Evolutionary conservation across 371 early-diverging fungal genomes (phyloP).

Genomic region (Haplosporangium sp.): DNA sequence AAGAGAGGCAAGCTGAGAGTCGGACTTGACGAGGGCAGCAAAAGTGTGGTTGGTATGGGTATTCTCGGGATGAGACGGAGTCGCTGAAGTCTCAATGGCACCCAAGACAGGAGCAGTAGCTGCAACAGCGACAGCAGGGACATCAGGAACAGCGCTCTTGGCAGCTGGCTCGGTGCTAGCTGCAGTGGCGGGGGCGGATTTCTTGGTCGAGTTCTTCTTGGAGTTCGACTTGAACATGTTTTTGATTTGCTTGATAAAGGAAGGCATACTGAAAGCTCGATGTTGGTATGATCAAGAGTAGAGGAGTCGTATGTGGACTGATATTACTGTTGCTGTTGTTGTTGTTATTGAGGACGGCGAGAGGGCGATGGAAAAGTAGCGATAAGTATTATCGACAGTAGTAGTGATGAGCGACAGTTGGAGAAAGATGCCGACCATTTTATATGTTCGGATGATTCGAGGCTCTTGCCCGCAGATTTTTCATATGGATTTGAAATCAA

Average conservation of each 20-base stretch:
- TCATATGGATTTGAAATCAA: too few relatives aligned
- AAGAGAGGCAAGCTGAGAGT: conserved; percentile 50
- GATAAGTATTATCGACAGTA: too few relatives aligned
- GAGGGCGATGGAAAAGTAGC: too few relatives aligned
- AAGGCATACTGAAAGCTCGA: conserved; percentile 35
- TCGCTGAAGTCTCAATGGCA: background rate
- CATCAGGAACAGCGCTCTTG: conserved; percentile 12
- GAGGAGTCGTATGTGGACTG: background rate
- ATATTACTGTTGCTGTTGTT: too few relatives aligned
- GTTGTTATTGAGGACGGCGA: too few relatives aligned
- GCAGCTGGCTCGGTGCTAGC: background rate
- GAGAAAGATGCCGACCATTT: too few relatives aligned
- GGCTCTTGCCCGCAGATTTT: too few relatives aligned
- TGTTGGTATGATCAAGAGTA: background rate
- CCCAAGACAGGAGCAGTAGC: conserved; percentile 1
- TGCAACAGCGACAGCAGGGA: conserved; percentile 5
- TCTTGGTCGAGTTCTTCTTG: conserved; percentile 24
- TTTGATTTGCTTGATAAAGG: conserved; percentile 46
- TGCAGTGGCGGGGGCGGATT: conserved; percentile 7
- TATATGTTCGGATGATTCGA: too few relatives aligned
- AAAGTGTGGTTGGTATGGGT: conserved; percentile 53
- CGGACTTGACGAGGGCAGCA: conserved; percentile 44
- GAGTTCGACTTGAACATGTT: conserved; percentile 42
- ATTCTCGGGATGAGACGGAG: conserved; percentile 47
- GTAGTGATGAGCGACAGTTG: too few relatives aligned